Evolutionary conservation across 768 basidiomycete species (phyloP).

Genomic region (Termitomyces bulborhizus): DNA sequence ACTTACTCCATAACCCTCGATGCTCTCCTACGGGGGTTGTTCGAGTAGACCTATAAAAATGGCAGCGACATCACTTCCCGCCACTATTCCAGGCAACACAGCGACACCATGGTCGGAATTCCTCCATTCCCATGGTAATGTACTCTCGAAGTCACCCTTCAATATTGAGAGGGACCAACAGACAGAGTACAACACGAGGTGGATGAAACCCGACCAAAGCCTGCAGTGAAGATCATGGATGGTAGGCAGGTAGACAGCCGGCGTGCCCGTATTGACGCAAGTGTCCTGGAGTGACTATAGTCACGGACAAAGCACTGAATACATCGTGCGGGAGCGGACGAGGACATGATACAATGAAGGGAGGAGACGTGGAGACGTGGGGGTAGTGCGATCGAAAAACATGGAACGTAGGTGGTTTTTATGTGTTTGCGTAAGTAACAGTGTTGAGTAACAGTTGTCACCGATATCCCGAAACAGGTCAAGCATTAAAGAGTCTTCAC

Average conservation of each 20-base stretch:
- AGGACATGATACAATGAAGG: neutral
- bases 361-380: neutral
- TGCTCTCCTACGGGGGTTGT: no score
- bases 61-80: neutral
- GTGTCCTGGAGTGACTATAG: neutral
- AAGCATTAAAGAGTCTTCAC: neutral
- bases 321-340: neutral
- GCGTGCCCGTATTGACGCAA: neutral
- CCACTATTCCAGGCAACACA: neutral
- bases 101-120: neutral
- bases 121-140: conserved; percentile 5
- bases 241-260: neutral
- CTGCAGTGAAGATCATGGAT: neutral
- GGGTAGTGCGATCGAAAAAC: neutral
- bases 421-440: neutral
- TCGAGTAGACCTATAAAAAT: neutral
- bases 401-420: neutral
- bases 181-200: conserved; percentile 3
- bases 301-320: no score
- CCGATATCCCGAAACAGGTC: neutral
- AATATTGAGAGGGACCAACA: neutral
- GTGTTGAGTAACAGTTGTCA: neutral
- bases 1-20: neutral
- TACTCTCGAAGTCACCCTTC: neutral
- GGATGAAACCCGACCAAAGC: neutral